phyloP scores from a whole-genome alignment of 805 yeast species.

The Candida nitratophila region DNA sequence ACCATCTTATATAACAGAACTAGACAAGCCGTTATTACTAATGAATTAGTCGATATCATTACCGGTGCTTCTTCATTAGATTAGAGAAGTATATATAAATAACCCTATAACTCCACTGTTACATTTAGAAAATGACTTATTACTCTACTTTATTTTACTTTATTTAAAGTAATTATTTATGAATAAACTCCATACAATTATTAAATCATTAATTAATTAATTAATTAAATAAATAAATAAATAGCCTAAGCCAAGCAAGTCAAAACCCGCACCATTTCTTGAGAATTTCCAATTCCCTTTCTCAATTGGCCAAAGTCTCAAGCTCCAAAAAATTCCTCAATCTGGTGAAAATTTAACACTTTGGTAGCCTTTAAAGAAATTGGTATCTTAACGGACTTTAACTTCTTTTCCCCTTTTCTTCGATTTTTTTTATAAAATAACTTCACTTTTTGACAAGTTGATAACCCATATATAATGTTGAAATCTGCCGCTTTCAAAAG shows the following conservation, averaged over 20 bases:
- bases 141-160: not conserved
- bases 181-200: no score
- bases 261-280: no score
- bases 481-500: slow-evolving; percentile 15
- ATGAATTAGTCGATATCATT: slow-evolving; percentile 98
- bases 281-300: no score
- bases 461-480: not conserved
- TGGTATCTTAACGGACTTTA: not conserved
- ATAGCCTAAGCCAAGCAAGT: no score
- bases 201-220: not conserved
- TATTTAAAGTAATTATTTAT: not conserved
- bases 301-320: no score
- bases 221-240: no score
- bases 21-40: slow-evolving; percentile 98
- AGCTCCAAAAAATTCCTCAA: no score
- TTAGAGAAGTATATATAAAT: slow-evolving; percentile 38
- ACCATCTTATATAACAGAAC: slow-evolving; percentile 98
- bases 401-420: not conserved
- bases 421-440: not conserved
- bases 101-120: not conserved
- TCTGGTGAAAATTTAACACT: no score
- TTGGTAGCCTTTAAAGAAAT: not conserved
- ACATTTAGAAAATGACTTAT: not conserved
- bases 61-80: slow-evolving; percentile 99
- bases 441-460: not conserved